phyloP scores from a whole-genome alignment of 345 rosid genomes.

The Eucalyptus brandiana region DNA sequence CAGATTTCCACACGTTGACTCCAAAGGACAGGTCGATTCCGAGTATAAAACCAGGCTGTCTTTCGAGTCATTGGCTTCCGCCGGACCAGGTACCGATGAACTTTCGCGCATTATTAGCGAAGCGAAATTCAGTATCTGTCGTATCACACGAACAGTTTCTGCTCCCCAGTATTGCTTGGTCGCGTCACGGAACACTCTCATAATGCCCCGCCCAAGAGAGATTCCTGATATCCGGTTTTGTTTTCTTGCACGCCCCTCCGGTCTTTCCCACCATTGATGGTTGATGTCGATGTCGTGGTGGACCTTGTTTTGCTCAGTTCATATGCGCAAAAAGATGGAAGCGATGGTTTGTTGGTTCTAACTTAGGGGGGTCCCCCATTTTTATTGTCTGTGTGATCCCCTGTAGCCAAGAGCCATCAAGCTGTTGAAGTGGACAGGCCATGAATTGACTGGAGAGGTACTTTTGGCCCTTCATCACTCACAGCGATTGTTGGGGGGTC shows the following conservation, averaged over 20 bases:
- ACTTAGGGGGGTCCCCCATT: neutral
- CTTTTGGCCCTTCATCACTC: neutral
- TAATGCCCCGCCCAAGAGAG: neutral
- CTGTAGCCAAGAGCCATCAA: neutral
- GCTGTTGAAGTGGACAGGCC: neutral
- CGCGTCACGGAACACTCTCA: neutral
- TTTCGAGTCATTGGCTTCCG: neutral
- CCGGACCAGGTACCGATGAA: neutral
- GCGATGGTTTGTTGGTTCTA: neutral
- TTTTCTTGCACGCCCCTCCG: neutral
- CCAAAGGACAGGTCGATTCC: neutral
- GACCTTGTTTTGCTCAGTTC: conserved; percentile 2
- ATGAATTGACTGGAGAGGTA: neutral
- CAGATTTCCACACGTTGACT: neutral
- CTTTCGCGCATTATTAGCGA: neutral
- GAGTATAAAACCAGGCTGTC: neutral
- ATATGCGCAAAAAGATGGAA: neutral
- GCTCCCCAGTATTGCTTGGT: neutral
- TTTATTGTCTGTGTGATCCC: neutral
- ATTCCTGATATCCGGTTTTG: neutral
- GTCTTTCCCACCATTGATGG: neutral
- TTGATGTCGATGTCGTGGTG: neutral
- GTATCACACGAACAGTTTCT: neutral
- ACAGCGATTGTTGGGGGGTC: neutral
- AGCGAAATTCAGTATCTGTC: neutral